Conservation (phyloP, 306 rosid genomes). For the Rosa multiflora region DNA sequence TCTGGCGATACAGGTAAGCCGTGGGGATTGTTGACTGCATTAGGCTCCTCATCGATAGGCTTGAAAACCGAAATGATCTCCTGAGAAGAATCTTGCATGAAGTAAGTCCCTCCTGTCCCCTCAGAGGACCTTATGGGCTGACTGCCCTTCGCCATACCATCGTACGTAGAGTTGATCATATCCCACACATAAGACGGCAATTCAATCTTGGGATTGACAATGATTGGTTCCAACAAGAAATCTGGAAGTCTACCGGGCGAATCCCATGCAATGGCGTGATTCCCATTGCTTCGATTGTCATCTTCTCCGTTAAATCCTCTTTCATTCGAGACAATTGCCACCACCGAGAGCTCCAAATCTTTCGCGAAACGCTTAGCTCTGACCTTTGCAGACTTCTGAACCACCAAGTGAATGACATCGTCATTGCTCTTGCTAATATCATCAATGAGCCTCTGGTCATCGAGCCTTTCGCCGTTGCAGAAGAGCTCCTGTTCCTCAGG, state of each 20-base stretch:
- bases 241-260: not conserved
- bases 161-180: conserved; percentile 64
- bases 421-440: conserved; percentile 46
- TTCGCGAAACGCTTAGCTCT: conserved; percentile 39
- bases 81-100: conserved; percentile 64
- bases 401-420: conserved; percentile 56
- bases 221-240: conserved; percentile 63
- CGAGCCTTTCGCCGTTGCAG: conserved; percentile 50
- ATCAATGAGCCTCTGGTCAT: conserved; percentile 50
- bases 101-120: conserved; percentile 95
- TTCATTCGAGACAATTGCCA: conserved; percentile 29
- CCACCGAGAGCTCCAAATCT: conserved; percentile 64
- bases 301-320: conserved; percentile 15
- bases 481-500: conserved; percentile 55
- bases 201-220: conserved; percentile 66
- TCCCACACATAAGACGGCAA: conserved; percentile 51
- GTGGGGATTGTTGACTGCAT: conserved; percentile 87
- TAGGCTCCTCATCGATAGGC: conserved; percentile 98
- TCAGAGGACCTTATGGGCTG: conserved; percentile 74
- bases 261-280: not conserved
- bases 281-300: not conserved
- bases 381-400: conserved; percentile 55
- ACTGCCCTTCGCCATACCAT: conserved; percentile 59
- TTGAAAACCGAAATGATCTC: conserved; percentile 79
- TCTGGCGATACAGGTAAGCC: conserved; percentile 69